Evolutionary conservation across 176 grass and related monocot genomes (phyloP).

Genomic region (Olyra latifolia): DNA sequence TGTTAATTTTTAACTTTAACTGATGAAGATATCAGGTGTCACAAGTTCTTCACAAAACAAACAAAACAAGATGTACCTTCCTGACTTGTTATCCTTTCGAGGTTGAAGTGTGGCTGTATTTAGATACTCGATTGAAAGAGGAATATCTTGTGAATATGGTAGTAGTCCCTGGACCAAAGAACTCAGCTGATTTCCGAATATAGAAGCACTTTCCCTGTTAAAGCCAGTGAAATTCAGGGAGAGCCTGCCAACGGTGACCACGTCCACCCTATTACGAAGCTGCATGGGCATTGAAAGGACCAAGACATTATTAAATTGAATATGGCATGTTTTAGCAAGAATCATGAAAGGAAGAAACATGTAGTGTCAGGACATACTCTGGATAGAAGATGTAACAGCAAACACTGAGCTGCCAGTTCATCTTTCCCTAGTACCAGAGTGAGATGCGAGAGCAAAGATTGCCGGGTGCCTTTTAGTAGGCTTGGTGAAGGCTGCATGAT

Average conservation of each 20-base stretch:
- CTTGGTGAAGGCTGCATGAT: slow-evolving; percentile 67
- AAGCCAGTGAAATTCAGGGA: slow-evolving; percentile 91
- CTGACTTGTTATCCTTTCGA: slow-evolving; percentile 84
- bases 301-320: neutral
- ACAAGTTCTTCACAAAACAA: neutral
- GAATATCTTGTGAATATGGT: slow-evolving; percentile 70
- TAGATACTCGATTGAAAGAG: slow-evolving; percentile 87
- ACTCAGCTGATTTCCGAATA: slow-evolving; percentile 72
- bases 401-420: slow-evolving; percentile 71
- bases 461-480: slow-evolving; percentile 59
- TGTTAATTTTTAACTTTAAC: slow-evolving; percentile 1
- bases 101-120: slow-evolving; percentile 78
- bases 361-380: slow-evolving; percentile 42
- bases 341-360: neutral
- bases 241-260: slow-evolving; percentile 82
- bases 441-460: slow-evolving; percentile 76
- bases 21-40: neutral
- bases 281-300: slow-evolving; percentile 32
- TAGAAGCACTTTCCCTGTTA: slow-evolving; percentile 74
- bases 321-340: slow-evolving; percentile 5
- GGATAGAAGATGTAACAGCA: slow-evolving; percentile 93
- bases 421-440: slow-evolving; percentile 68
- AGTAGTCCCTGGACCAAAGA: slow-evolving; percentile 65
- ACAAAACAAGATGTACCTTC: slow-evolving; percentile 55
- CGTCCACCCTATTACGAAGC: slow-evolving; percentile 73